Evolutionary conservation across 2,329 filamentous ascomycete species (phyloP).

Genomic region (Septoria petroselini): DNA sequence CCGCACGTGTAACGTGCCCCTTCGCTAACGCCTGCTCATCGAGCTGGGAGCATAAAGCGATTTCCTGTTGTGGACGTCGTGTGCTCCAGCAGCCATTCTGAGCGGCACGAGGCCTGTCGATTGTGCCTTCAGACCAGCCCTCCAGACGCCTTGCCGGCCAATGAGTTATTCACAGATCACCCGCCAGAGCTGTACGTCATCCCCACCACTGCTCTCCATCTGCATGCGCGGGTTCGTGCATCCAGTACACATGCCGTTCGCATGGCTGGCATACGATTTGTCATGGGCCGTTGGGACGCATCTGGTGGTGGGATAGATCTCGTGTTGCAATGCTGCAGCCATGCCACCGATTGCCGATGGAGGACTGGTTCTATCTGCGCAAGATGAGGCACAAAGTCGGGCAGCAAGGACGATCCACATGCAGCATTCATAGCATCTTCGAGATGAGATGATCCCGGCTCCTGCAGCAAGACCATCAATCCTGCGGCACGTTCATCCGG

Average conservation of each 20-base stretch:
- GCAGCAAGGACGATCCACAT: constrained; percentile 15
- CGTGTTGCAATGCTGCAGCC: constrained; percentile 12
- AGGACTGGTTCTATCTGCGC: constrained; percentile 6
- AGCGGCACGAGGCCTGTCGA: constrained; percentile 2
- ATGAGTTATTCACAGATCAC: constrained; percentile 1
- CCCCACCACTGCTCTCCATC: constrained; percentile 2
- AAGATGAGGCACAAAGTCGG: constrained; percentile 10
- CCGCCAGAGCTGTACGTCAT: constrained; percentile 16
- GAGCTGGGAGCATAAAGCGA: constrained; percentile 12
- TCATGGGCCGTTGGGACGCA: constrained; percentile 18
- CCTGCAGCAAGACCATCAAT: neutral
- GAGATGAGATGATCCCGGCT: constrained; percentile 16
- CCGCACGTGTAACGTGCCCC: constrained; percentile 14
- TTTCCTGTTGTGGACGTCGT: constrained; percentile 11
- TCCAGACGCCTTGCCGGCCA: too few species aligned
- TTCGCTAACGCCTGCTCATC: constrained; percentile 16
- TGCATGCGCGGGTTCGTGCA: constrained; percentile 20
- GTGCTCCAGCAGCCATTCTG: constrained; percentile 14
- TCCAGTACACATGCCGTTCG: constrained; percentile 24
- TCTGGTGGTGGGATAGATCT: constrained; percentile 11
- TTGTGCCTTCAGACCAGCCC: neutral
- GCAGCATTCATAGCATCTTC: constrained; percentile 16
- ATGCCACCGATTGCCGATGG: constrained; percentile 14
- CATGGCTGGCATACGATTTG: constrained; percentile 26
- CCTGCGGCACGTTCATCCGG: constrained; percentile 4